Conservation (phyloP, 805 yeast species). For the Saccharomycopsis olivae region DNA sequence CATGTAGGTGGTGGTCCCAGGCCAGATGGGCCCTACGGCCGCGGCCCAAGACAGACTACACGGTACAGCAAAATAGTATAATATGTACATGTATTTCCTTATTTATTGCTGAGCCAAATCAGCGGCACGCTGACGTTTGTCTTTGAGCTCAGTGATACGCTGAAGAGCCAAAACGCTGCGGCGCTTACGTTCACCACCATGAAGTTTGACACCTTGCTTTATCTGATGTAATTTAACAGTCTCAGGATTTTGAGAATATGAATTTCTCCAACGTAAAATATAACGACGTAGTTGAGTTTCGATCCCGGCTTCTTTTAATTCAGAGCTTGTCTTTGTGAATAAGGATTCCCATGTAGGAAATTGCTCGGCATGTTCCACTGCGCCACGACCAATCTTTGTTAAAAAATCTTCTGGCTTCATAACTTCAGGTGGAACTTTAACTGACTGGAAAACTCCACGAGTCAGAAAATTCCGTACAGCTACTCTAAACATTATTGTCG, state of each 20-base stretch:
- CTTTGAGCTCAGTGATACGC: conserved; percentile 42
- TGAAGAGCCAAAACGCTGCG: conserved; percentile 53
- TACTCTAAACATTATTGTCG: too few species aligned
- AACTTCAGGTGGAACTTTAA: conserved; percentile 31
- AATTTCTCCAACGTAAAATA: conserved; percentile 63
- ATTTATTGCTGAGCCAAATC: too few species aligned
- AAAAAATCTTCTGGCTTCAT: conserved; percentile 71
- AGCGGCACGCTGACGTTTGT: conserved; percentile 22
- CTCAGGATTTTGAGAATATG: conserved; percentile 26
- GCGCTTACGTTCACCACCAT: conserved; percentile 83
- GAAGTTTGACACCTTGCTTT: conserved; percentile 57
- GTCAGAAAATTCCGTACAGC: conserved; percentile 2
- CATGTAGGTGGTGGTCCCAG: too few species aligned
- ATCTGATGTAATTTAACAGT: conserved; percentile 41
- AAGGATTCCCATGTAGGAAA: conserved; percentile 70
- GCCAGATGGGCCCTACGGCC: too few species aligned
- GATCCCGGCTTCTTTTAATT: conserved; percentile 67
- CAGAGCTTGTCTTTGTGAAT: conserved; percentile 41
- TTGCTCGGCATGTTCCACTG: conserved; percentile 52
- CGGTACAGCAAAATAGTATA: too few species aligned
- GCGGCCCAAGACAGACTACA: too few species aligned
- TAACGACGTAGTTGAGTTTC: conserved; percentile 64
- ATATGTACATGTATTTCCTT: too few species aligned
- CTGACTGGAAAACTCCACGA: conserved; percentile 1
- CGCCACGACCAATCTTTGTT: conserved; percentile 66